These are phyloP conservation scores for Cupressus sempervirens DNA, from an alignment of 75 land plant species.

Conservation along the genomic window DNA sequence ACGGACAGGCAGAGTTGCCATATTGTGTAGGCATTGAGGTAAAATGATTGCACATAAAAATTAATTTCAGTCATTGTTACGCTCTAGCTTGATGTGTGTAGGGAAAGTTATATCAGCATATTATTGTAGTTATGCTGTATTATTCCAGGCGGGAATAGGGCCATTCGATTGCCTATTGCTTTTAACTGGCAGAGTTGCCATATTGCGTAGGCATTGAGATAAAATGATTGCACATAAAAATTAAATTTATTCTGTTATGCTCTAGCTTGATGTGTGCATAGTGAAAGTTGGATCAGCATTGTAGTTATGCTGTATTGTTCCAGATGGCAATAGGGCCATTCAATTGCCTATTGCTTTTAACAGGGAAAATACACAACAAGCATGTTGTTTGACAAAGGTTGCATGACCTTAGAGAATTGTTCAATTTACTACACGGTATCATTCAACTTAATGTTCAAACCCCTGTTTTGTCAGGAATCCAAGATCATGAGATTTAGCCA, in stretches of 20 bases:
- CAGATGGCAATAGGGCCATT: background rate
- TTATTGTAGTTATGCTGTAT: background rate
- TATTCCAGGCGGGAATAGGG: too few species aligned
- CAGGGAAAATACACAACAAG: background rate
- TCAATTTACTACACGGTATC: too few species aligned
- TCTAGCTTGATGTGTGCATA: background rate
- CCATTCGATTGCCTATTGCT: too few species aligned
- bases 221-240: background rate
- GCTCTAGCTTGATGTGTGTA: constrained; percentile 2
- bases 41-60: background rate
- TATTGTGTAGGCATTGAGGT: constrained; percentile 87
- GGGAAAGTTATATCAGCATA: background rate
- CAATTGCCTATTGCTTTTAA: too few species aligned
- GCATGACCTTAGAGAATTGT: too few species aligned
- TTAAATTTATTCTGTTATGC: background rate
- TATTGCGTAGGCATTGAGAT: constrained; percentile 87
- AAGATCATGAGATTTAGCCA: too few species aligned
- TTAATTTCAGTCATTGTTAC: background rate
- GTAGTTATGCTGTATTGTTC: background rate
- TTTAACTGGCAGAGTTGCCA: constrained; percentile 62
- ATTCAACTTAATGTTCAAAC: too few species aligned
- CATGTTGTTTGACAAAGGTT: background rate
- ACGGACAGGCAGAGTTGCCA: constrained; percentile 55
- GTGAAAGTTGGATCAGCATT: background rate
- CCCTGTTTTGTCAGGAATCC: too few species aligned